phyloP scores from a whole-genome alignment of 2,329 filamentous ascomycete species.

The Scedosporium aurantiacum region DNA sequence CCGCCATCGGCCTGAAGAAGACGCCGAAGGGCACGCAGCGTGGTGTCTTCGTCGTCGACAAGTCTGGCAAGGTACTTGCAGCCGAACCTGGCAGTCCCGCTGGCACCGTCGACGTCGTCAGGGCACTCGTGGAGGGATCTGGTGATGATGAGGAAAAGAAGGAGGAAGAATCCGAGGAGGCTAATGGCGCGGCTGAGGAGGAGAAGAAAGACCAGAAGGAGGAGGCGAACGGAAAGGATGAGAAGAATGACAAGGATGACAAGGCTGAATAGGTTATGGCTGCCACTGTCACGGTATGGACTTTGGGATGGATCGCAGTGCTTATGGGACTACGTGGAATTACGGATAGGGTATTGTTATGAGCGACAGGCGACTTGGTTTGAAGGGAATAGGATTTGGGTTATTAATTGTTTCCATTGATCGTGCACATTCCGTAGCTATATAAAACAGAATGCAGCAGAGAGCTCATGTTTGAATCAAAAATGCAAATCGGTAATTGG shows the following conservation, averaged over 20 bases:
- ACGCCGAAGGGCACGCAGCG: constrained; percentile 66
- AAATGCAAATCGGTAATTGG: background rate
- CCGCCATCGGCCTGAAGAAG: constrained; percentile 84
- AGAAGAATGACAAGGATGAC: constrained; percentile 9
- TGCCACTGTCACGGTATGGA: background rate
- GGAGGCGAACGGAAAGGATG: constrained; percentile 12
- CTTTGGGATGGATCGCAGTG: background rate
- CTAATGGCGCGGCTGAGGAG: background rate
- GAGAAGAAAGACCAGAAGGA: constrained; percentile 9
- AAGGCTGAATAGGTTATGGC: constrained; percentile 7
- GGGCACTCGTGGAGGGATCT: constrained; percentile 50
- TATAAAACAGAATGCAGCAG: background rate
- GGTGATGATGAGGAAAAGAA: constrained; percentile 19
- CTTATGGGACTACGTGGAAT: background rate
- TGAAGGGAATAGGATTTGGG: background rate
- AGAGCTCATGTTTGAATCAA: background rate
- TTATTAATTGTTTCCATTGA: background rate
- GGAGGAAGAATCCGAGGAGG: constrained; percentile 6
- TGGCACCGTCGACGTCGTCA: constrained; percentile 66
- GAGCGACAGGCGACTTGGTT: background rate
- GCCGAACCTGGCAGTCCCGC: constrained; percentile 66
- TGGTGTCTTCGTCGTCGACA: constrained; percentile 80
- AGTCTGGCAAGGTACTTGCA: constrained; percentile 68
- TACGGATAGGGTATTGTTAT: background rate
- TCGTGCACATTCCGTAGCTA: background rate